Base-by-base conservation (phyloP, 495 filamentous ascomycete species). In the Achaetomiella virescens region DNA sequence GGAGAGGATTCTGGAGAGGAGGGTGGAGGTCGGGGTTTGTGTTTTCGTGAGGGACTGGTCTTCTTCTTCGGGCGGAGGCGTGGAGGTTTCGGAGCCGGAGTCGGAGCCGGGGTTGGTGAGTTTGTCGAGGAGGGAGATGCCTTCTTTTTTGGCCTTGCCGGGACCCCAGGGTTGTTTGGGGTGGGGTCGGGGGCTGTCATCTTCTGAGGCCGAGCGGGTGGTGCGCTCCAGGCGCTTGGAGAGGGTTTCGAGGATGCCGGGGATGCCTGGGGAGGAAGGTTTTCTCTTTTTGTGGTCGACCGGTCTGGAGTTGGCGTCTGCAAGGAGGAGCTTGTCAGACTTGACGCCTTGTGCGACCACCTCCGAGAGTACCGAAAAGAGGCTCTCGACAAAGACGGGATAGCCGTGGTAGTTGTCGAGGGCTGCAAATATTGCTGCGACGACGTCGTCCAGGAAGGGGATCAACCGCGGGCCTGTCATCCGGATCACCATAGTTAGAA, bases 361-460 rank as follows among this genome's bases (percentile, higher is more conserved):
- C 35, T 86, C 85, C 29, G 79, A 80, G 9, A 99, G 71, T 0
- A 92, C 90, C 18, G 83, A 76, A 69, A 97, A 97, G 35, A 99
- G 77, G 57, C 84, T 78, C 64, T 95, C 88, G 0, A 95, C 90
- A 36, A 97, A 83, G 33, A 80, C 76, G 1, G 90, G 86, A 66
- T 97, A 97, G 4, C 93, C 93, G 69, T 99, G 95, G 62, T 90
- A 97, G 56, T 87, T 83, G 57, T 96, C 91, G 31, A 99, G 68
- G 3, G 93, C 89, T 0, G 86, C 88, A 62, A 99, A 97, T 21
- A 97, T 88, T 3, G 88, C 89, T 9, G 82, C 85, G 0, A 97
- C 83, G 15, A 95, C 80, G 66, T 99, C 93, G 61, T 97, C 95
- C 20, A 99, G 72, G 66, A 89, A 97, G 0, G 91, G 90, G 22